Conservation (phyloP, 495 filamentous ascomycete species). For the Trypethelium eluteriae region DNA sequence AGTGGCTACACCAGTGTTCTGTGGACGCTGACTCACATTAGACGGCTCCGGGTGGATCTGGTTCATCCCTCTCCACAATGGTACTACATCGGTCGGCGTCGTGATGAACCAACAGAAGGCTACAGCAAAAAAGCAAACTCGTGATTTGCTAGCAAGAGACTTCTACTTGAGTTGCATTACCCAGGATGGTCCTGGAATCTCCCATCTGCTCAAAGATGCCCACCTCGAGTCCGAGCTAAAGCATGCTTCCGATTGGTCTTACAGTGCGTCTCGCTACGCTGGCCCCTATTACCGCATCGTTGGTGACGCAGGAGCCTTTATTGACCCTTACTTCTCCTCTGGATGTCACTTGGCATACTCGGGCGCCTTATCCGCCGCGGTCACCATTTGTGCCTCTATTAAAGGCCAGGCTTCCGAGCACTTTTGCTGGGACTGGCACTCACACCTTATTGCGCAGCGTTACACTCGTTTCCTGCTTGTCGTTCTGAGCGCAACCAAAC, state of each 20-base stretch:
- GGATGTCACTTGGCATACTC: neutral
- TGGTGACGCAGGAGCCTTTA: neutral
- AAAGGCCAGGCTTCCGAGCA: neutral
- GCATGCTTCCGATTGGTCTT: neutral
- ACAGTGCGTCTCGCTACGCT: neutral
- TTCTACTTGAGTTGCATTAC: conserved; percentile 1
- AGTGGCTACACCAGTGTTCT: neutral
- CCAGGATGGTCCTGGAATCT: neutral
- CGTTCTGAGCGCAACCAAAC: conserved; percentile 40
- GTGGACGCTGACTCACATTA: neutral
- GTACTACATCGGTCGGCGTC: neutral
- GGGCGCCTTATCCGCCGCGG: neutral
- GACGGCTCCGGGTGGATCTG: neutral
- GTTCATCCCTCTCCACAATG: neutral
- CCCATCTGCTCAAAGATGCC: neutral
- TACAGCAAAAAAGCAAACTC: neutral
- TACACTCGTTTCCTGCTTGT: conserved; percentile 48
- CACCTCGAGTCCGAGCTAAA: neutral
- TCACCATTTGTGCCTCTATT: neutral
- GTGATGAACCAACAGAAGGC: neutral
- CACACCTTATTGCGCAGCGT: conserved; percentile 38
- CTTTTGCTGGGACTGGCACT: conserved; percentile 36
- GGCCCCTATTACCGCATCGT: neutral
- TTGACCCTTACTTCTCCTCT: conserved; percentile 1
- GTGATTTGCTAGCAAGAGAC: neutral